Percentiles rank a stretch among this genome's conserved stretches.
These are phyloP conservation scores for Aspergillus sp. DNA, from an alignment of 2,329 filamentous ascomycete species.

Conservation along the genomic window DNA sequence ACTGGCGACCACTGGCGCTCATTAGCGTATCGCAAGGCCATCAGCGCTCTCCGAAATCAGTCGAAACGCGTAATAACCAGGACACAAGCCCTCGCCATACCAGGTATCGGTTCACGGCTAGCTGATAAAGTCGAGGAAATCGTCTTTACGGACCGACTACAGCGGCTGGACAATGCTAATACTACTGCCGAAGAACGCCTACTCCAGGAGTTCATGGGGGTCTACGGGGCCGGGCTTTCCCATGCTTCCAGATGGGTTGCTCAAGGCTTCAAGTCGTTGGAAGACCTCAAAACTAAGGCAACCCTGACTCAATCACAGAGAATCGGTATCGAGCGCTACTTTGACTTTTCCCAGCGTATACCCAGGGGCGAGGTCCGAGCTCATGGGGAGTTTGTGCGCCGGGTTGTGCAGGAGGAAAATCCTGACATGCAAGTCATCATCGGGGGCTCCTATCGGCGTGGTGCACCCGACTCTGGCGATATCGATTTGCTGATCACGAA, in stretches of 20 bases:
- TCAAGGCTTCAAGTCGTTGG: constrained; percentile 73
- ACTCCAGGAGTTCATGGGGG: constrained; percentile 71
- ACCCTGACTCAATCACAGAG: constrained; percentile 71
- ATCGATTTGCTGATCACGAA: constrained; percentile 85
- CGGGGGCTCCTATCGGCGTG: constrained; percentile 83
- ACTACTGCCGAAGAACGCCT: constrained; percentile 68
- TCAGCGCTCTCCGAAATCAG: constrained; percentile 73
- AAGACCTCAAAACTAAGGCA: constrained; percentile 68
- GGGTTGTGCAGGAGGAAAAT: constrained; percentile 65
- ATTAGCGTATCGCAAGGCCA: constrained; percentile 75
- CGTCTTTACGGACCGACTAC: constrained; percentile 71
- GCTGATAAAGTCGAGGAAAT: constrained; percentile 92
- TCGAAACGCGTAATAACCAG: constrained; percentile 66
- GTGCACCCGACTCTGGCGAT: constrained; percentile 74
- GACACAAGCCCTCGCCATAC: constrained; percentile 69
- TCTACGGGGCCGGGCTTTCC: constrained; percentile 76
- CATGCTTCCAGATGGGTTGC: constrained; percentile 78
- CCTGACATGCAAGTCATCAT: constrained; percentile 70
- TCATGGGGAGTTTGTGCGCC: constrained; percentile 68
- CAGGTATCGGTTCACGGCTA: constrained; percentile 71
- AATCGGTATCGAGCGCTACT: constrained; percentile 77
- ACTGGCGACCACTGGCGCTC: constrained; percentile 78
- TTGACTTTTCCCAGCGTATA: constrained; percentile 79
- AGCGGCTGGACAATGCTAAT: constrained; percentile 71
- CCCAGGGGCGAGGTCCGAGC: constrained; percentile 74